Conservation (phyloP, 306 rosid genomes). For the Macrotyloma uniflorum region DNA sequence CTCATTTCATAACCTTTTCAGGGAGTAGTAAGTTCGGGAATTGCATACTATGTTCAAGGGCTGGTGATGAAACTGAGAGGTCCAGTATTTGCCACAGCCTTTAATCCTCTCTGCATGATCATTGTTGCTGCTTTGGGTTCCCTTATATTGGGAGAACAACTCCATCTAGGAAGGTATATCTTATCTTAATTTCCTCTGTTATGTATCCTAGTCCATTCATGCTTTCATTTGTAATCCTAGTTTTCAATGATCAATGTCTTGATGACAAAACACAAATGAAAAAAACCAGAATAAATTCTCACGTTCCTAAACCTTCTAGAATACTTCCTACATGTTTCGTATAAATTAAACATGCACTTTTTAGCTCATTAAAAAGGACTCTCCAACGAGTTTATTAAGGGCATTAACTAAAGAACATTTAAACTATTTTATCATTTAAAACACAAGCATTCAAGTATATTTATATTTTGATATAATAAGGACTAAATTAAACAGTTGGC, state of each 20-base stretch:
- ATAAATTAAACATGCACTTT: too few relatives aligned
- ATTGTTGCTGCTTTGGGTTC: slow-evolving; percentile 60
- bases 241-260: too few relatives aligned
- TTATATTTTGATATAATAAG: background rate
- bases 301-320: too few relatives aligned
- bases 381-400: background rate
- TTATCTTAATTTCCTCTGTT: background rate
- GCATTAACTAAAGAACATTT: background rate
- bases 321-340: too few relatives aligned
- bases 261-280: too few relatives aligned
- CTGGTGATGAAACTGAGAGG: slow-evolving; percentile 64
- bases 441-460: background rate
- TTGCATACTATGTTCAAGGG: slow-evolving; percentile 70
- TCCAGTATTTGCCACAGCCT: slow-evolving; percentile 72
- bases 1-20: slow-evolving; percentile 2
- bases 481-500: too few relatives aligned
- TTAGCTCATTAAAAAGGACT: background rate
- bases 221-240: too few relatives aligned
- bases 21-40: slow-evolving; percentile 68
- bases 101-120: too few relatives aligned
- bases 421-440: background rate
- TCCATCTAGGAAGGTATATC: slow-evolving; percentile 69
- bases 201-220: too few relatives aligned
- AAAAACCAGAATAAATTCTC: too few relatives aligned
- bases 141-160: slow-evolving; percentile 56